These are phyloP conservation scores for Xanthoparmelia taractica DNA, from an alignment of 495 filamentous ascomycete species.

Conservation along the genomic window DNA sequence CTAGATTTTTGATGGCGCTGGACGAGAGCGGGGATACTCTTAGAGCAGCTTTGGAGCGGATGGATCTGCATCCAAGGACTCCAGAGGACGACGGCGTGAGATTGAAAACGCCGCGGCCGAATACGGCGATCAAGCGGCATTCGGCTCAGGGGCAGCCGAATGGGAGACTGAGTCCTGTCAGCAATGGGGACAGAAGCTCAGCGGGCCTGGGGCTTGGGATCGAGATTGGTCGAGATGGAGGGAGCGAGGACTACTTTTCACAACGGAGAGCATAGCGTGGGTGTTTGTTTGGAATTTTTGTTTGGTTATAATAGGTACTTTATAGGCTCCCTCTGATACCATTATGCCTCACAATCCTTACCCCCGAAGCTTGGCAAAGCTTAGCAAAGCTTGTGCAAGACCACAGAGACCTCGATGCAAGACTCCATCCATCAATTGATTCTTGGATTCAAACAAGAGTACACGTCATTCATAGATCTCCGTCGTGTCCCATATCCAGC, in stretches of 20 bases:
- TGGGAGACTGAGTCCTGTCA: not conserved
- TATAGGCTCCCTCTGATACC: no score
- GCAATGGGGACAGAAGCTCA: not conserved
- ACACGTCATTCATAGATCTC: not conserved
- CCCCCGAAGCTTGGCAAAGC: not conserved
- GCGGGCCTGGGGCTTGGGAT: slow-evolving; percentile 2
- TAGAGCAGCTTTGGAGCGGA: slow-evolving; percentile 65
- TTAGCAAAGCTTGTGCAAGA: not conserved
- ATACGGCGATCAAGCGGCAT: not conserved
- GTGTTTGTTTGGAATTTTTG: not conserved
- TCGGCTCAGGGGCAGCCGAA: not conserved
- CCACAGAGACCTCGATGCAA: not conserved
- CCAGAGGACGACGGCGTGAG: slow-evolving; percentile 1
- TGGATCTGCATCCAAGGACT: slow-evolving; percentile 35
- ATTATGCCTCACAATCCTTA: no score
- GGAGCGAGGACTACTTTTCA: slow-evolving; percentile 13
- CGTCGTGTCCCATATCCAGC: not conserved
- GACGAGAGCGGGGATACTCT: slow-evolving; percentile 81
- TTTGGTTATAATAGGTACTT: not conserved
- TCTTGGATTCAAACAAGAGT: not conserved
- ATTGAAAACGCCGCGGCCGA: slow-evolving; percentile 14
- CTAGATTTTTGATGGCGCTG: slow-evolving; percentile 84
- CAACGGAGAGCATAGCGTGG: slow-evolving; percentile 4
- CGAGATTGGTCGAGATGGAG: not conserved
- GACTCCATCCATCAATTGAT: not conserved